phyloP scores from a whole-genome alignment of 1,284 basidiomycete species.

The Leccinum fallax region DNA sequence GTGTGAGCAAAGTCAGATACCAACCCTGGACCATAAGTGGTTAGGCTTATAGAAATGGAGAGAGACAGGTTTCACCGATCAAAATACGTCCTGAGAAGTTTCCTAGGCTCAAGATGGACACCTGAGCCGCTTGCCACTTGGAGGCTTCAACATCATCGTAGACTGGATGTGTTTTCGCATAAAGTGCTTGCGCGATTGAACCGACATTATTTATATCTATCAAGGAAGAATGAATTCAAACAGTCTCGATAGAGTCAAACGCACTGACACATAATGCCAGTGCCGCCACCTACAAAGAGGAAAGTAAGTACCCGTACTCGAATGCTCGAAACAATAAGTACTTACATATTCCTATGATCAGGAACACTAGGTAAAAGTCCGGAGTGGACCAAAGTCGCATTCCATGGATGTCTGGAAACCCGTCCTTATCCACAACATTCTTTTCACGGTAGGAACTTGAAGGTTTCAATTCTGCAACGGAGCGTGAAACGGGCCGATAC shows the following conservation, averaged over 20 bases:
- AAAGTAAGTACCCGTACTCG: background rate
- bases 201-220: slow-evolving; percentile 94
- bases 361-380: slow-evolving; percentile 80
- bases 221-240: background rate
- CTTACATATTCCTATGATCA: slow-evolving; percentile 70
- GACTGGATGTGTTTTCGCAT: slow-evolving; percentile 60
- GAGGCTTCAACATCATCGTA: slow-evolving; percentile 71
- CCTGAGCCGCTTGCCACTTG: slow-evolving; percentile 83
- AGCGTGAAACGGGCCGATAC: slow-evolving; percentile 11
- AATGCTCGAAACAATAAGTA: slow-evolving; percentile 12
- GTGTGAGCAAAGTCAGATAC: slow-evolving; percentile 74
- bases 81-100: slow-evolving; percentile 83
- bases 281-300: slow-evolving; percentile 70
- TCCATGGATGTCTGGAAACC: slow-evolving; percentile 50
- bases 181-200: slow-evolving; percentile 87
- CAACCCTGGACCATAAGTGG: slow-evolving; percentile 47
- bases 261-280: slow-evolving; percentile 82
- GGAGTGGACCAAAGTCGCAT: slow-evolving; percentile 44
- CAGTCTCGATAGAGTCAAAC: background rate
- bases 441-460: slow-evolving; percentile 7
- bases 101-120: slow-evolving; percentile 82
- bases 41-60: background rate
- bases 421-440: slow-evolving; percentile 15
- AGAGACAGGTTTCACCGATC: slow-evolving; percentile 53
- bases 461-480: slow-evolving; percentile 16